Base-by-base conservation (phyloP, 495 filamentous ascomycete species). In the Xylaria palmicola region DNA sequence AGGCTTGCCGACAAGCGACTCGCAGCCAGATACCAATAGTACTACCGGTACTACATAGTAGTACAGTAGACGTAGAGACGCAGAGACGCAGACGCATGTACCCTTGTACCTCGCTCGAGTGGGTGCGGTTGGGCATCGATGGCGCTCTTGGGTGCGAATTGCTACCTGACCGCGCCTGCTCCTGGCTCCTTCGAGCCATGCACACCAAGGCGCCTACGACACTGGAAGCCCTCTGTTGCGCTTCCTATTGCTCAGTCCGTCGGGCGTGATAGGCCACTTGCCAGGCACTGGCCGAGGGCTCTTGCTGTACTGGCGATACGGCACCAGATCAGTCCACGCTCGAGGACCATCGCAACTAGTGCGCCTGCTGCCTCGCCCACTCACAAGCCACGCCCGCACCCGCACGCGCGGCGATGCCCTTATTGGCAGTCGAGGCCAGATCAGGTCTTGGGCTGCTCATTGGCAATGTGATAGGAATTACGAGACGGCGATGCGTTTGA, bases 51-150 rank as follows among this genome's bases (percentile, higher is more conserved):
- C 49, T 40, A 62, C 58, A 56, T n/a, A n/a, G n/a, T n/a, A n/a
- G n/a, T n/a, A n/a, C n/a, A n/a, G n/a, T n/a, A n/a, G n/a, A n/a
- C n/a, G n/a, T n/a, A n/a, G n/a, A n/a, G n/a, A n/a, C n/a, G n/a
- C n/a, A n/a, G n/a, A n/a, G n/a, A n/a, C n/a, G n/a, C 32, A 36
- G 26, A 22, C 8, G 49, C 19, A 54, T n/a, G 59, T 61, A 54
- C 59, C 59, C 40, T 32, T 30, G 59, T 61, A 60, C 59, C 40
- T 3, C 22, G 22, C 20, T 55, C 2, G 13, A 19, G 20, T 36
- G 57, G 52, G 60, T 52, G 55, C 57, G 41, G 68, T 72, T 72
- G 69, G 69, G 69, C 70, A 72, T 60, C 70, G 64, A 70, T 44
- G 58, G 15, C 58, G 53, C 15, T 39, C 65, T 63, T 68, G 63